phyloP scores from a whole-genome alignment of 23 red algal genomes.

The Rhodosorus marinus region DNA sequence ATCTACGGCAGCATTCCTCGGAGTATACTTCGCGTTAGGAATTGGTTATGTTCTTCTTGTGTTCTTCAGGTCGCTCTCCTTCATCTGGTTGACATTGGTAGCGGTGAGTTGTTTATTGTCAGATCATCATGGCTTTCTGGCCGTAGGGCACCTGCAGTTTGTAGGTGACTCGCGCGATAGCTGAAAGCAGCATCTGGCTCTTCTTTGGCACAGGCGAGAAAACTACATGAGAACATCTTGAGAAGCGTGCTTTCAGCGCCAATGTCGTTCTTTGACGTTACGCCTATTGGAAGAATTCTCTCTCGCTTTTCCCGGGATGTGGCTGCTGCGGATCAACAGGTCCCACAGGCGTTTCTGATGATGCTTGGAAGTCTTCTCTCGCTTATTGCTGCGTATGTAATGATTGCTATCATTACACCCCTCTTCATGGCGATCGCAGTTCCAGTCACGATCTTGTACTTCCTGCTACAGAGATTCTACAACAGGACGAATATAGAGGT shows the following conservation, averaged over 20 bases:
- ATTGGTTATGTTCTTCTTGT: conserved; percentile 23
- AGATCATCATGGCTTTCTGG: too few relatives aligned
- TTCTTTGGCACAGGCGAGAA: too few relatives aligned
- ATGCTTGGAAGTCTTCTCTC: conserved; percentile 28
- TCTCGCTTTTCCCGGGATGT: conserved; percentile 72
- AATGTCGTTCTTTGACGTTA: conserved; percentile 81
- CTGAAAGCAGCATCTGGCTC: too few relatives aligned
- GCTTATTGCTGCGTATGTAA: conserved; percentile 56
- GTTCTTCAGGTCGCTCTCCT: conserved; percentile 49
- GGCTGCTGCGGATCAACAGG: conserved; percentile 26
- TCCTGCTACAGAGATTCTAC: conserved; percentile 39
- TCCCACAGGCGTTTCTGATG: conserved; percentile 53
- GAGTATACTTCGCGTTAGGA: conserved; percentile 65
- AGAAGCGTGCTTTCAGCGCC: conserved; percentile 57
- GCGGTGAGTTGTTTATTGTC: conserved; percentile 28
- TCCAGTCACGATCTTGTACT: conserved; percentile 48
- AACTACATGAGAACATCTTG: conserved; percentile 49
- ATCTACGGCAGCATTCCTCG: too few relatives aligned
- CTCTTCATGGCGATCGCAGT: conserved; percentile 44
- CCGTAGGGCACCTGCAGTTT: too few relatives aligned
- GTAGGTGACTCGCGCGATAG: too few relatives aligned
- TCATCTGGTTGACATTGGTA: conserved; percentile 26
- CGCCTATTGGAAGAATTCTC: conserved; percentile 87
- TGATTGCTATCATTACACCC: conserved; percentile 57
- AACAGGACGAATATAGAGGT: conserved; percentile 63